A percentile compares a stretch with the other conserved stretches of the same genome.
Conservation (phyloP, 805 yeast genomes). For the Myxozyma monticola region DNA sequence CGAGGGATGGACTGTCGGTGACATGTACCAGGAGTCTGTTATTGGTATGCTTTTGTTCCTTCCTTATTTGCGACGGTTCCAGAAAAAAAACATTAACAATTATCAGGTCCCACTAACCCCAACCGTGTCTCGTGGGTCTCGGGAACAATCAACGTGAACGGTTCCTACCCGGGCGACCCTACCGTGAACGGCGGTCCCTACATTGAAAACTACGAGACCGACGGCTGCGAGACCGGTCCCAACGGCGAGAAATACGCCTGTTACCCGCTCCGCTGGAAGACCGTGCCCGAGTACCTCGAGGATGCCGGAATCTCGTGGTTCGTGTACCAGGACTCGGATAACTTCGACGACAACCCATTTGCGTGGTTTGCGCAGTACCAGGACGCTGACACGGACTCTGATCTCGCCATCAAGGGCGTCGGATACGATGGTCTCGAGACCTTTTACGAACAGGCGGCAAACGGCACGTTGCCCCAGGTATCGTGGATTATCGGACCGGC, state of each 20-base stretch:
- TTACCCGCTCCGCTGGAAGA: slow-evolving; percentile 33
- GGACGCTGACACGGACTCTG: slow-evolving; percentile 8
- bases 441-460: slow-evolving; percentile 29
- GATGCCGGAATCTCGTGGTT: slow-evolving; percentile 28
- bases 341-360: slow-evolving; percentile 30
- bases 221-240: slow-evolving; percentile 27
- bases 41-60: slow-evolving; percentile 16
- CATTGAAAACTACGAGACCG: slow-evolving; percentile 29
- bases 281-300: slow-evolving; percentile 27
- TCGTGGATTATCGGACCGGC: slow-evolving; percentile 31
- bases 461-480: slow-evolving; percentile 32
- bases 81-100: background rate
- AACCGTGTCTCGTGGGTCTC: slow-evolving; percentile 33
- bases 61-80: background rate
- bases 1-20: slow-evolving; percentile 35
- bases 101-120: slow-evolving; percentile 29
- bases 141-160: slow-evolving; percentile 31
- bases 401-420: slow-evolving; percentile 25
- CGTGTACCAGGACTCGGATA: slow-evolving; percentile 28
- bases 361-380: slow-evolving; percentile 26
- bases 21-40: slow-evolving; percentile 34
- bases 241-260: slow-evolving; percentile 24
- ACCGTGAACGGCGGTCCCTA: slow-evolving; percentile 27
- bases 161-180: slow-evolving; percentile 26
- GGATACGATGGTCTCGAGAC: slow-evolving; percentile 25